Evolutionary conservation across 176 grass and related monocot genomes (phyloP).

Genomic region (Oryza coarctata): DNA sequence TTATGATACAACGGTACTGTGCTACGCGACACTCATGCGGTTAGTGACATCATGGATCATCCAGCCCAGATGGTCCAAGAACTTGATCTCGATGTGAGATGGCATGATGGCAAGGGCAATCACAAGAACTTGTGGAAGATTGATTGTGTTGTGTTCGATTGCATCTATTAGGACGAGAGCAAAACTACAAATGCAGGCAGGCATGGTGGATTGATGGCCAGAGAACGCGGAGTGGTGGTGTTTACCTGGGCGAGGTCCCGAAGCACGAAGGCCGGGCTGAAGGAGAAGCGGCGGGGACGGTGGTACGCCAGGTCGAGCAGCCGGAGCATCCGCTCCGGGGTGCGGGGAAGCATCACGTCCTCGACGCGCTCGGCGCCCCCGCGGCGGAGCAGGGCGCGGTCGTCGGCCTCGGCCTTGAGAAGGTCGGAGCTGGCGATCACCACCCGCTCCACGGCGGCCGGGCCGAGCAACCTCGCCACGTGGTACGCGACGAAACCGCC

Average conservation of each 20-base stretch:
- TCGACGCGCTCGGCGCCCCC: slow-evolving; percentile 36
- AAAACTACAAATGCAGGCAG: too few species aligned
- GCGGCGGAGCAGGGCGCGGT: slow-evolving; percentile 49
- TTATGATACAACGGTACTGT: not conserved
- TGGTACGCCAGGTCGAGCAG: slow-evolving; percentile 44
- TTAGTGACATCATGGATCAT: not conserved
- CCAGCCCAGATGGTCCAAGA: not conserved
- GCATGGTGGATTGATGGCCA: too few species aligned
- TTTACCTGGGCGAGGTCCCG: slow-evolving; percentile 55
- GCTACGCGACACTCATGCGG: not conserved
- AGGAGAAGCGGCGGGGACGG: slow-evolving; percentile 38
- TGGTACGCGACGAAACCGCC: slow-evolving; percentile 90
- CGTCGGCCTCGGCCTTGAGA: slow-evolving; percentile 69
- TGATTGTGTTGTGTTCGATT: not conserved
- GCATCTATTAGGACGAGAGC: slow-evolving; percentile 1
- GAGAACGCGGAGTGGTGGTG: too few species aligned
- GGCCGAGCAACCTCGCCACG: slow-evolving; percentile 56
- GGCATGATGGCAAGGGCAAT: not conserved
- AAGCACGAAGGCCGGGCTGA: slow-evolving; percentile 59
- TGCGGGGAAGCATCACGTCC: slow-evolving; percentile 59
- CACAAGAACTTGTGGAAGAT: not conserved
- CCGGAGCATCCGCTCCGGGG: slow-evolving; percentile 31
- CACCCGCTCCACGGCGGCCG: slow-evolving; percentile 40
- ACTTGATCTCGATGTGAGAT: not conserved
- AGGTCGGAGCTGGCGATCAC: slow-evolving; percentile 89